Evolutionary conservation across 176 grass and related monocot genomes (phyloP), one percentile per base, ranked within the genome.

Genomic region (Triticum urartu): DNA sequence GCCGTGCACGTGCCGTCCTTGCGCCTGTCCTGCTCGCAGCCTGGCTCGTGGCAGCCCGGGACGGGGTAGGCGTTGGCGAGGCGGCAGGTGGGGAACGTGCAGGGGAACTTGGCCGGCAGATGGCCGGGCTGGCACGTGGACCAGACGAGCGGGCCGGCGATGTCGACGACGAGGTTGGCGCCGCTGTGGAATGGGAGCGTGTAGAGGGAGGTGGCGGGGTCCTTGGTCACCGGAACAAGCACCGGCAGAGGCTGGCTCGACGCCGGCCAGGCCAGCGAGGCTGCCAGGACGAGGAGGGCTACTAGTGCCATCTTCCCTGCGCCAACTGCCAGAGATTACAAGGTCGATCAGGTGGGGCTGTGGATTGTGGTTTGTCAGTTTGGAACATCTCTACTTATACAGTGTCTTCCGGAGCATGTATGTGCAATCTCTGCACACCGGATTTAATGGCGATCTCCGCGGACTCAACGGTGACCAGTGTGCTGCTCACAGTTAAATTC

Each of bases 71-170:
- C 72, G 24, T 77, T 88, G 48, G 79, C 86, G 47, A 43, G 2
- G 15, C 2, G n/a, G 86, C 86, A 87, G 11, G 7, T 4, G 4
- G 60, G 4, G 61, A 38, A 17, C 0, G 9, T 3, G 79, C 86
- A 88, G 0, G 71, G 2, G 47, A 77, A 38, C 0, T 33, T 4
- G 5, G 71, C 45, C 26, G 70, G 35, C 17, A 82, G 28, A 52
- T 14, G 45, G 45, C 12, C 45, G 12, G 12, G 13, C 45, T 83
- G 81, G 84, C 89, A 87, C 9, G 72, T 87, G 13, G 84, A 81
- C 89, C 89, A 91, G 73, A 86, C 61, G 35, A 85, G 47, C 43
- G 82, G 79, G 38, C 63, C 68, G 54, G 71, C 59, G 58, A 73
- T 69, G 82, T 89, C 87, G 76, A 85, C 1, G 42, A 89, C 22